Conservation (phyloP, 2,329 filamentous ascomycete species). For the Diaporthe sp. region DNA sequence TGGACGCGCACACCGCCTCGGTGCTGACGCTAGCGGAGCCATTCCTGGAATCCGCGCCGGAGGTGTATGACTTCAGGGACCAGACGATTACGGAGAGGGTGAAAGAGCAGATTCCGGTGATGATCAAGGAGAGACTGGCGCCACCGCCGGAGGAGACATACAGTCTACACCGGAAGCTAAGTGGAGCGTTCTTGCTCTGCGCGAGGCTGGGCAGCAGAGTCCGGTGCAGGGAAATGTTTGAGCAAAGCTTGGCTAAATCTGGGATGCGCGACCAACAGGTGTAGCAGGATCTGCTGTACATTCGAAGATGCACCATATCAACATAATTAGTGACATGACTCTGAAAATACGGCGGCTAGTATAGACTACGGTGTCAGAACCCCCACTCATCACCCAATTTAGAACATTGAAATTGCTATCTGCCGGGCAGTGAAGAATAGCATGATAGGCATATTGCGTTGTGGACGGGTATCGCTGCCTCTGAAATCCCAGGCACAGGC, state of each 20-base stretch:
- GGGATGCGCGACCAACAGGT: constrained; percentile 41
- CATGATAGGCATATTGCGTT: background rate
- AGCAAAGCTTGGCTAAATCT: constrained; percentile 62
- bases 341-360: background rate
- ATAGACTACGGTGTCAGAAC: background rate
- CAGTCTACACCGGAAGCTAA: constrained; percentile 92
- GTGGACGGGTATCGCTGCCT: background rate
- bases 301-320: too few relatives aligned
- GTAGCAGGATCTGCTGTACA: background rate
- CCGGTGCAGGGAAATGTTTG: constrained; percentile 84
- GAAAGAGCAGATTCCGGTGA: constrained; percentile 87
- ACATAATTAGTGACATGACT: too few relatives aligned
- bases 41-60: constrained; percentile 81
- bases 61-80: constrained; percentile 90
- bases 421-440: background rate
- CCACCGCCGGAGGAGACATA: constrained; percentile 99
- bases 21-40: constrained; percentile 94
- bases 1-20: constrained; percentile 89
- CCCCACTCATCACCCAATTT: constrained; percentile 8
- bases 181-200: constrained; percentile 93
- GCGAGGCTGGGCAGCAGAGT: constrained; percentile 88
- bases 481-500: constrained; percentile 1
- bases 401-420: background rate
- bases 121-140: constrained; percentile 89
- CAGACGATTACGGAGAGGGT: constrained; percentile 98